phyloP scores from a whole-genome alignment of 2,329 filamentous ascomycete species.

The Incumbomyces delicatus region DNA sequence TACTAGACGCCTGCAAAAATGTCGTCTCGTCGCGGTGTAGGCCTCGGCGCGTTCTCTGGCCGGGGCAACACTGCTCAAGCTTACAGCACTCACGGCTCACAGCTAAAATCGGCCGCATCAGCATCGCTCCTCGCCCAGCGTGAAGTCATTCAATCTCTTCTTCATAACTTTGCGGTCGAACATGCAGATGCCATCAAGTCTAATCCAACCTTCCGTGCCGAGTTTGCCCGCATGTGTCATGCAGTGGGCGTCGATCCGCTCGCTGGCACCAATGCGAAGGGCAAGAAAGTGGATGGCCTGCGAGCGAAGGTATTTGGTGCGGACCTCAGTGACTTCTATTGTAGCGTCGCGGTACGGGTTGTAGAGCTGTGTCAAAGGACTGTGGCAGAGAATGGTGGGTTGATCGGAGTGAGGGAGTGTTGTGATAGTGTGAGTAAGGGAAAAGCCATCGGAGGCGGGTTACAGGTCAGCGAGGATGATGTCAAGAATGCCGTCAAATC shows the following conservation, averaged over 20 bases:
- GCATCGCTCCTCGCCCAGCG: constrained; percentile 85
- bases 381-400: constrained; percentile 78
- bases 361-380: constrained; percentile 87
- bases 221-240: constrained; percentile 97
- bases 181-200: constrained; percentile 94
- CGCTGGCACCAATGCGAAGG: constrained; percentile 51
- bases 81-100: constrained; percentile 81
- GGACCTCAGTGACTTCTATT: constrained; percentile 96
- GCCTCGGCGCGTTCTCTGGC: constrained; percentile 81
- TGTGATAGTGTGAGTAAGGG: constrained; percentile 63
- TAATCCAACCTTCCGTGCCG: constrained; percentile 85
- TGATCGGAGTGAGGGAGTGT: constrained; percentile 77
- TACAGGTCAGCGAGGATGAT: constrained; percentile 83
- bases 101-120: constrained; percentile 74
- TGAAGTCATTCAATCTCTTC: constrained; percentile 85
- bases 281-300: constrained; percentile 54
- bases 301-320: constrained; percentile 89
- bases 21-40: constrained; percentile 55
- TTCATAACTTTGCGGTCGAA: constrained; percentile 90
- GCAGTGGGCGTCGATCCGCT: constrained; percentile 94
- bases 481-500: constrained; percentile 81
- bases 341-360: constrained; percentile 88
- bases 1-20: constrained; percentile 22
- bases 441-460: constrained; percentile 62
- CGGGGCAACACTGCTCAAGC: constrained; percentile 75